phyloP scores from a whole-genome alignment of 2,329 filamentous ascomycete genomes.

The Trichoderma atroviride region DNA sequence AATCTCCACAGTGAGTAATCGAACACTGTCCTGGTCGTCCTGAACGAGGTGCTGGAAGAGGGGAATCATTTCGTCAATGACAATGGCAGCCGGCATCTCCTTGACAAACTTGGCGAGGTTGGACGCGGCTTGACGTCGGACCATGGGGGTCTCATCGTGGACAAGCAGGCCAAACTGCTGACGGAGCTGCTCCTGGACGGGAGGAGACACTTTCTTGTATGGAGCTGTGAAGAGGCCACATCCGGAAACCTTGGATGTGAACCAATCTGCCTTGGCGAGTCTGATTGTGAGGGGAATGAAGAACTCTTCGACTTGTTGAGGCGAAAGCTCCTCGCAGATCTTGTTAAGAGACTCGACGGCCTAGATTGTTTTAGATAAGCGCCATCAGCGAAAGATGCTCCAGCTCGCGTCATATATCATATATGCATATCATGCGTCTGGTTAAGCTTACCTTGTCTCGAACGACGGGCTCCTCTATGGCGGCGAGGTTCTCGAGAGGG shows the following conservation, averaged over 20 bases:
- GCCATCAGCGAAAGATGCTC: constrained; percentile 25
- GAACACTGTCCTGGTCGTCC: constrained; percentile 97
- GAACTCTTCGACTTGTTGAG: constrained; percentile 92
- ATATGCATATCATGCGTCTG: constrained; percentile 18
- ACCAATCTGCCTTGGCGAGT: constrained; percentile 99
- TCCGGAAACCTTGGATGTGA: constrained; percentile 98
- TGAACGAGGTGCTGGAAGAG: constrained; percentile 95
- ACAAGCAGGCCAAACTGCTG: constrained; percentile 92
- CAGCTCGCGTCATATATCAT: background rate
- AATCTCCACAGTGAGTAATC: constrained; percentile 92
- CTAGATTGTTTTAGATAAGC: constrained; percentile 48
- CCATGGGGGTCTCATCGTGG: constrained; percentile 99
- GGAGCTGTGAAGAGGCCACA: constrained; percentile 93
- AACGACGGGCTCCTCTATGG: constrained; percentile 97
- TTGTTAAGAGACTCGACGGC: constrained; percentile 99
- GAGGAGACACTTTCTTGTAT: constrained; percentile 85
- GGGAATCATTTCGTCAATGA: constrained; percentile 98
- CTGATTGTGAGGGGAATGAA: constrained; percentile 95
- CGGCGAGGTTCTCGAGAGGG: constrained; percentile 94
- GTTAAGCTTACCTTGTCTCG: constrained; percentile 81
- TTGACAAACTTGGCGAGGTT: constrained; percentile 97
- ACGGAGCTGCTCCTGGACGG: constrained; percentile 87
- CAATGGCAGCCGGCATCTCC: constrained; percentile 87
- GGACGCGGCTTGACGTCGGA: constrained; percentile 92
- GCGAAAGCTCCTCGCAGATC: constrained; percentile 90